Base-by-base conservation (phyloP, 192 early-diverging fungal genomes). In the Backusella australiensis region DNA sequence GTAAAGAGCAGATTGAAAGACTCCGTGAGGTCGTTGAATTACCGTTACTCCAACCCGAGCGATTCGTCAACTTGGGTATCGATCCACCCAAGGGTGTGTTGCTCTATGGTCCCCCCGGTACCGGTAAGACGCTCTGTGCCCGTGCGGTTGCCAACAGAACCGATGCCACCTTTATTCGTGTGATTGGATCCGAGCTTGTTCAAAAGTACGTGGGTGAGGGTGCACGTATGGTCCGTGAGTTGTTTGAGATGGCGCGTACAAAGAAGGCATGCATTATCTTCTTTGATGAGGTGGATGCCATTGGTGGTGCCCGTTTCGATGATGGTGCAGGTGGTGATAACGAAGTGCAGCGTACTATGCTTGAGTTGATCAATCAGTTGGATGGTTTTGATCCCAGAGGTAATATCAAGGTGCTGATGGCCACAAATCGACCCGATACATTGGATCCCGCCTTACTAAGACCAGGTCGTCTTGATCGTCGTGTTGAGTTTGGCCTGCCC, bases 191-290 rank as follows among this genome's bases (percentile, higher is more conserved):
- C 11, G 98, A 99, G 85, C 87, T 99, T 59, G 98, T 99, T 17
- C 98, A 99, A 89, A 96, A 98, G 82, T 99, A 99, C 78, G 96
- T 98, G n/a, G 97, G 97, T 69, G 97, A 98, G 81, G 98, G 98
- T 46, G 98, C 97, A 12, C 91, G 98, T 76, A 99, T 99, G 98
- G 94, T 99, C 68, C 93, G 98, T 74, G 98, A 99, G 78, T 87
- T 99, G 75, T 99, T 99, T 83, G 96, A 99, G 85, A 99, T 99
- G 98, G 98, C 98, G 63, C 92, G 97, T 74, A 95, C 97, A 59
- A 99, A 99, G 87, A 99, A 99, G 81, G 98, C 98, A 2, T 99
- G 98, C 83, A 99, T 99, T 78, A 98, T 99, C 78, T 99, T 99
- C 83, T 99, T 99, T 89, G 98, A 99, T 80, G 98, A 99, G 86